These are phyloP conservation scores for Hymenochaete sp. DNA, from an alignment of 1,284 basidiomycete genomes.

Conservation along the genomic window DNA sequence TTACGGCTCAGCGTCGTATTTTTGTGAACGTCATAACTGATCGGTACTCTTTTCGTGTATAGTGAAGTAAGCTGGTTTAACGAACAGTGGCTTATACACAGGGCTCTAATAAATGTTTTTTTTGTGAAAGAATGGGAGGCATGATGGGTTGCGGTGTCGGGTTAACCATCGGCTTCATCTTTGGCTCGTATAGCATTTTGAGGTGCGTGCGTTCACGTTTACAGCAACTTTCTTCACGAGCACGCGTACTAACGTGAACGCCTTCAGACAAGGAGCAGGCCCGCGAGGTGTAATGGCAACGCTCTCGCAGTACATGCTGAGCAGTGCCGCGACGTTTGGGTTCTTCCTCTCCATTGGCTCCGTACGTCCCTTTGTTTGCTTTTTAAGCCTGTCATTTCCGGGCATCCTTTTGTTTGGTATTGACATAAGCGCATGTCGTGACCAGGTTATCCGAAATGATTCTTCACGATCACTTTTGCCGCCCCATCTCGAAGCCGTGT, in stretches of 20 bases:
- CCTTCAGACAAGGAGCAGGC: slow-evolving; percentile 70
- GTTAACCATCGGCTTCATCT: slow-evolving; percentile 92
- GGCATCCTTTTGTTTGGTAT: too few species aligned
- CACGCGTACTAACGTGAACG: too few species aligned
- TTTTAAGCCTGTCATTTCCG: not conserved
- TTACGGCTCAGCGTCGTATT: slow-evolving; percentile 16
- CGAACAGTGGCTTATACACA: slow-evolving; percentile 3
- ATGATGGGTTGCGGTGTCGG: slow-evolving; percentile 90
- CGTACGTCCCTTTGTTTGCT: slow-evolving; percentile 33
- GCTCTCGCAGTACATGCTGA: slow-evolving; percentile 90
- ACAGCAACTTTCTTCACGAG: slow-evolving; percentile 1
- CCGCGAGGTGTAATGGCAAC: slow-evolving; percentile 81
- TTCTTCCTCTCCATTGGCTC: slow-evolving; percentile 83
- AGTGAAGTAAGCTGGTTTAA: slow-evolving; percentile 11
- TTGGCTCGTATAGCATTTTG: slow-evolving; percentile 84
- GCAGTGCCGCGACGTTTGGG: slow-evolving; percentile 78
- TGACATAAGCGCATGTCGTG: too few species aligned
- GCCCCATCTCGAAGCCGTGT: slow-evolving; percentile 52
- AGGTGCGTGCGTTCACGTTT: slow-evolving; percentile 42
- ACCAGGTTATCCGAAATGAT: slow-evolving; percentile 70
- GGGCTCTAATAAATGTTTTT: slow-evolving; percentile 2
- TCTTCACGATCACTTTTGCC: slow-evolving; percentile 43
- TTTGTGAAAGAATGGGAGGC: slow-evolving; percentile 71
- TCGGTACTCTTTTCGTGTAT: slow-evolving; percentile 10
- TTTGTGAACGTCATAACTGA: not conserved